Percentiles rank a stretch among this genome's conserved stretches.
Conservation (phyloP, 331 rosid species). For the Rhamnella rubrinervis region DNA sequence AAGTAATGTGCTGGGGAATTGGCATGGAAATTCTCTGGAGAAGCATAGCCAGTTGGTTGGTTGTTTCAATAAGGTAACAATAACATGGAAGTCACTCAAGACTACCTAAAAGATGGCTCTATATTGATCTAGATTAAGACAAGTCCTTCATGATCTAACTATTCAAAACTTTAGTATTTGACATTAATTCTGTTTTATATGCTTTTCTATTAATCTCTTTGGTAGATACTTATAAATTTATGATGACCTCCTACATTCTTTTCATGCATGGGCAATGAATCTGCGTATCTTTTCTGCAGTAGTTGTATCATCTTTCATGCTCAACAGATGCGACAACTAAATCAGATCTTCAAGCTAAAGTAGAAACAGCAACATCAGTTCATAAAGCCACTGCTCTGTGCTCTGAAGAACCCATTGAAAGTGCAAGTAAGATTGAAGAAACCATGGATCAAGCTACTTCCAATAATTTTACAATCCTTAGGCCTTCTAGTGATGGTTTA, state of each 20-base stretch:
- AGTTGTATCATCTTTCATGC: conserved; percentile 73
- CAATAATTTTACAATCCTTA: conserved; percentile 27
- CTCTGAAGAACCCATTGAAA: conserved; percentile 28
- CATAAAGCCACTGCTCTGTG: conserved; percentile 27
- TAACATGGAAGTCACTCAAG: no score
- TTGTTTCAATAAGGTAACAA: no score
- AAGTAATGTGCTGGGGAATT: no score
- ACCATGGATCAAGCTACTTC: conserved; percentile 32
- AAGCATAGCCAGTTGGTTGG: no score
- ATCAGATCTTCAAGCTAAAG: conserved; percentile 84
- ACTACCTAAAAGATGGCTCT: no score
- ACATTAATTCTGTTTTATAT: no score
- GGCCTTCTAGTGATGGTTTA: conserved; percentile 21
- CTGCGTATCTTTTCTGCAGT: conserved; percentile 64
- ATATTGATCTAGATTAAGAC: no score
- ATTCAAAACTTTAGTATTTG: no score
- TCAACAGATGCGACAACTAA: conserved; percentile 85
- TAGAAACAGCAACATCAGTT: conserved; percentile 53
- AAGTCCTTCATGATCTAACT: no score
- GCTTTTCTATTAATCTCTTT: no score
- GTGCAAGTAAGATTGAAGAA: conserved; percentile 28
- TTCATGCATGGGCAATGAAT: no score
- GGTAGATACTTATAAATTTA: neutral
- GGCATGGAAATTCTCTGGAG: no score
- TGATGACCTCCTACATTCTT: neutral